Evolutionary conservation across 164 flowering plant genomes (phyloP), one percentile per base, ranked within the genome.

Genomic region (Saururus chinensis): DNA sequence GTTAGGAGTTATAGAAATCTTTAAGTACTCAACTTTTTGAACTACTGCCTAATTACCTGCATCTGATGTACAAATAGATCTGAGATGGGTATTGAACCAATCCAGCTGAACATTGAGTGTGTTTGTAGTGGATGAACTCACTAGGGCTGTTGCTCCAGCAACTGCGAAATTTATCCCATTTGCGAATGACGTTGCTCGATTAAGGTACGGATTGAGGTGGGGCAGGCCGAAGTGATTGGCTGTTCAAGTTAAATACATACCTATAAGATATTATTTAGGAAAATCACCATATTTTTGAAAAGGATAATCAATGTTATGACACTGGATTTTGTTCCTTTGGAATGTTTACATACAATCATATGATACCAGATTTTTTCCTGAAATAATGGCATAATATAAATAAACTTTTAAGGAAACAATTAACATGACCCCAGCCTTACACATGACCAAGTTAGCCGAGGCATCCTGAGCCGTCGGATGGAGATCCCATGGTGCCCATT

Each of bases 151-250:
- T 19, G 63, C 8, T 8, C 76, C 74, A 13, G 74, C 66, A 5
- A 77, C 76, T 0, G 76, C 81, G 25, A 77, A 77, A 37, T 77
- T 74, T 4, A 72, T 74, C 9, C 78, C 81, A 57, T 62, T 60
- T 17, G 14, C 17, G 11, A 64, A 58, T 7, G 52, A 12, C 4
- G 53, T 63, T 19, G 21, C 51, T 14, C 16, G 49, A 45, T 45
- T 45, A 17, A 45, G 49, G 14, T 45, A 45, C 4, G 49, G 49
- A 45, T 45, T 45, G 49, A 45, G 14, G 49, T 45, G 2, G 49
- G 49, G 49, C 17, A 45, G 49, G 11, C 49, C 49, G 17, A 45
- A 45, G 17, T 45, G 49, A 12, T 12, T 45, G 4, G 49, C 49
- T 45, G 49, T 45, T 45, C 49, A 45, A 45, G 49, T 45, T 45